Percentiles rank a stretch among this genome's conserved stretches.
These are phyloP conservation scores for Bertia moriformis DNA, from an alignment of 2,329 filamentous ascomycete species.

Conservation along the genomic window DNA sequence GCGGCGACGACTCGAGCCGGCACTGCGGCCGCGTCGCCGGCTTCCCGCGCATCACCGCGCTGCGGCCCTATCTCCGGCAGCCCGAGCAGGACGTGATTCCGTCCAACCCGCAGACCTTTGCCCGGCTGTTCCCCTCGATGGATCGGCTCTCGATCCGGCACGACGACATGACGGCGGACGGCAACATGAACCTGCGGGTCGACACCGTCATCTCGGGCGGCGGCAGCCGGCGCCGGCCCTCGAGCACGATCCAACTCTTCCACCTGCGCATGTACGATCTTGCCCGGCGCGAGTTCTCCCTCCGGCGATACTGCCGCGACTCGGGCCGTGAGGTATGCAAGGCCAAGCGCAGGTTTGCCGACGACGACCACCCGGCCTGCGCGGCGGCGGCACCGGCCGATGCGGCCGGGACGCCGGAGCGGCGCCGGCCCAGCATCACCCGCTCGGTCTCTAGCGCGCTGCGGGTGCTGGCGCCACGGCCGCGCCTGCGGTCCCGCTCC, in stretches of 20 bases:
- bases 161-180: conserved; percentile 78
- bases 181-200: conserved; percentile 90
- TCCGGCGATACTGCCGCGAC: conserved; percentile 80
- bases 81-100: conserved; percentile 53
- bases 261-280: conserved; percentile 92
- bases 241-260: conserved; percentile 62
- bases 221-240: conserved; percentile 27
- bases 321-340: conserved; percentile 89
- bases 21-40: no score
- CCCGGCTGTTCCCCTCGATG: conserved; percentile 71
- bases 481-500: conserved; percentile 15
- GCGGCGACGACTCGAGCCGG: conserved; percentile 17
- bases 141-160: conserved; percentile 72
- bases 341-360: conserved; percentile 56
- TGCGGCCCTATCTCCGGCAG: conserved; percentile 47
- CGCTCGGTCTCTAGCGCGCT: conserved; percentile 32
- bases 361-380: conserved; percentile 26
- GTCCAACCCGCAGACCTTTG: conserved; percentile 71
- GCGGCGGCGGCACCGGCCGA: conserved; percentile 5
- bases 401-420: conserved; percentile 4
- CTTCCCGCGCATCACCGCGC: conserved; percentile 24
- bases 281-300: conserved; percentile 70
- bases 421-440: conserved; percentile 22
- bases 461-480: conserved; percentile 24
- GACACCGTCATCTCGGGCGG: conserved; percentile 60